A percentile compares a stretch with the other conserved stretches of the same genome.
phyloP scores from a whole-genome alignment of 1,284 basidiomycete genomes.

The Ceratobasidium sp. region DNA sequence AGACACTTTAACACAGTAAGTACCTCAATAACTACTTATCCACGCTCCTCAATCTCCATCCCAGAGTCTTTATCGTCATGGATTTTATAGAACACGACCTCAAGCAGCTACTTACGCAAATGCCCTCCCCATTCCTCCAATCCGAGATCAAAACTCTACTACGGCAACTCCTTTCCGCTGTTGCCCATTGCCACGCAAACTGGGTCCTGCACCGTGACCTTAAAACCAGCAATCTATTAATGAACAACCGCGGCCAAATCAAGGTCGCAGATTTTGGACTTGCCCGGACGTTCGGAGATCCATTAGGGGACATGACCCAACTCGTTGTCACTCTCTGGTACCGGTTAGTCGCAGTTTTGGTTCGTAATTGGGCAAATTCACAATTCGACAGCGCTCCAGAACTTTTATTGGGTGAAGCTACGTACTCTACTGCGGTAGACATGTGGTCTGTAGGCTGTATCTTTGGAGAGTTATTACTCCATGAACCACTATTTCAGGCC shows the following conservation, averaged over 20 bases:
- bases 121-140: conserved; percentile 93
- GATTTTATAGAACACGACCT: conserved; percentile 99
- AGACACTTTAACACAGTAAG: conserved; percentile 98
- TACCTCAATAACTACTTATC: conserved; percentile 47
- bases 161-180: conserved; percentile 90
- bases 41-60: neutral
- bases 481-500: conserved; percentile 94
- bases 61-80: conserved; percentile 97
- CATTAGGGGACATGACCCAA: conserved; percentile 92
- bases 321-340: conserved; percentile 99
- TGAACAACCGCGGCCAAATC: conserved; percentile 98
- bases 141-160: conserved; percentile 98
- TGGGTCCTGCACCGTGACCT: conserved; percentile 99
- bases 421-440: conserved; percentile 95
- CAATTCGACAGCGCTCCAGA: conserved; percentile 70
- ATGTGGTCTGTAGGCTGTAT: conserved; percentile 99
- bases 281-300: conserved; percentile 93
- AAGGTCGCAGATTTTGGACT: conserved; percentile 99
- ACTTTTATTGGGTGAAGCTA: conserved; percentile 88
- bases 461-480: conserved; percentile 92
- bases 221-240: conserved; percentile 95
- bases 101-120: conserved; percentile 89
- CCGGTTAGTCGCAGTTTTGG: conserved; percentile 63
- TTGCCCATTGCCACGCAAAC: conserved; percentile 88
- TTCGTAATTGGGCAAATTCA: neutral